phyloP scores from a whole-genome alignment of 306 rosid genomes.

The Pachyrhizus erosus region DNA sequence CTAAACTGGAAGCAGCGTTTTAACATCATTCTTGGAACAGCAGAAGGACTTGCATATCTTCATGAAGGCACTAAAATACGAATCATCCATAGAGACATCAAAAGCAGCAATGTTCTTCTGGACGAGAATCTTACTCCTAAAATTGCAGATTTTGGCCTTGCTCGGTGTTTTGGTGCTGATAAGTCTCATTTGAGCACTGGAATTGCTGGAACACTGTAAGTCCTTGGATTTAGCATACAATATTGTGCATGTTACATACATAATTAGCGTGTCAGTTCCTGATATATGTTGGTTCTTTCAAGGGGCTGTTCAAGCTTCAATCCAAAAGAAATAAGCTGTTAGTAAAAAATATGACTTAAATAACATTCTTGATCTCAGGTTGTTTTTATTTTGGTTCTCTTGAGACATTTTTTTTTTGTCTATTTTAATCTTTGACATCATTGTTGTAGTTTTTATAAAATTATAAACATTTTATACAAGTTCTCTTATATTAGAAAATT shows the following conservation, averaged over 20 bases:
- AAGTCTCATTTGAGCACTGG: conserved; percentile 86
- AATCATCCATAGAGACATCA: conserved; percentile 91
- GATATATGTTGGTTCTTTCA: neutral
- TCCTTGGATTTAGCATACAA: neutral
- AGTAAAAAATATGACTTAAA: neutral
- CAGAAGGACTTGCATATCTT: conserved; percentile 90
- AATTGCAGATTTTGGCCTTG: conserved; percentile 92
- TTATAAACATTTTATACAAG: neutral
- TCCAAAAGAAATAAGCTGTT: neutral
- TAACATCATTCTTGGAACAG: conserved; percentile 71
- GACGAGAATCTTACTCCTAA: conserved; percentile 80
- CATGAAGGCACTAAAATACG: conserved; percentile 71
- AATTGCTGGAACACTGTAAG: conserved; percentile 95
- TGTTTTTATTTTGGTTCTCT: neutral
- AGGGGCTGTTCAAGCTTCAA: neutral
- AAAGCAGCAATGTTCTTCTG: conserved; percentile 87
- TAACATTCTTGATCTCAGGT: neutral
- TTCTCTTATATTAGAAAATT: neutral
- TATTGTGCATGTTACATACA: neutral
- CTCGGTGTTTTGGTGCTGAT: conserved; percentile 77
- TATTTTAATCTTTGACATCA: neutral
- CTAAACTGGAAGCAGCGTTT: conserved; percentile 78
- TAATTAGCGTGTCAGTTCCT: neutral
- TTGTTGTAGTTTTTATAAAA: neutral
- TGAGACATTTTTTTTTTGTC: too few species aligned